Conservation (phyloP, 495 filamentous ascomycete species). For the Letharia columbiana region DNA sequence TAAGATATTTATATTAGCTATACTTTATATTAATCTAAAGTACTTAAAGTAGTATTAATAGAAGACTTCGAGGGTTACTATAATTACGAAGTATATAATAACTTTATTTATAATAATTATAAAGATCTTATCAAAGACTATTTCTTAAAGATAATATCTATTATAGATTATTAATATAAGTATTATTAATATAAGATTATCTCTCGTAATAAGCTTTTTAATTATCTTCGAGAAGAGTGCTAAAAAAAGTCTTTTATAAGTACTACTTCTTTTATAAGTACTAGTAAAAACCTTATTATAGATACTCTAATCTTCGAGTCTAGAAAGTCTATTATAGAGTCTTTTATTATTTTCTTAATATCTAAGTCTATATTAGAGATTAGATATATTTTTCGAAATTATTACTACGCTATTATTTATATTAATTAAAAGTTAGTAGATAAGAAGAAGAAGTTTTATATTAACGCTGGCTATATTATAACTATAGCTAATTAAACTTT, state of each 20-base stretch:
- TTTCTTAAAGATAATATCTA: background rate
- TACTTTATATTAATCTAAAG: too few relatives aligned
- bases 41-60: too few relatives aligned
- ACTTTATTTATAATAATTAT: background rate
- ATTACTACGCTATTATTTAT: background rate
- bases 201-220: conserved; percentile 8
- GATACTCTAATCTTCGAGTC: background rate
- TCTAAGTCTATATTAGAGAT: background rate
- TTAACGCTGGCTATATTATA: background rate
- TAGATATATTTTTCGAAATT: background rate
- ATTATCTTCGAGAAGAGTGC: background rate
- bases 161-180: background rate
- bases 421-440: background rate
- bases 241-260: background rate
- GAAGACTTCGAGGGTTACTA: too few relatives aligned
- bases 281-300: background rate
- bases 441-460: background rate
- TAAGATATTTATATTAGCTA: too few relatives aligned
- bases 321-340: background rate
- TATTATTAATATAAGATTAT: background rate
- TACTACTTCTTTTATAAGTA: too few relatives aligned
- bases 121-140: background rate
- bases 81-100: too few relatives aligned
- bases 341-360: background rate
- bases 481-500: background rate